phyloP scores from a whole-genome alignment of 2,329 filamentous ascomycete genomes.

The Keithomyces neogunnii region DNA sequence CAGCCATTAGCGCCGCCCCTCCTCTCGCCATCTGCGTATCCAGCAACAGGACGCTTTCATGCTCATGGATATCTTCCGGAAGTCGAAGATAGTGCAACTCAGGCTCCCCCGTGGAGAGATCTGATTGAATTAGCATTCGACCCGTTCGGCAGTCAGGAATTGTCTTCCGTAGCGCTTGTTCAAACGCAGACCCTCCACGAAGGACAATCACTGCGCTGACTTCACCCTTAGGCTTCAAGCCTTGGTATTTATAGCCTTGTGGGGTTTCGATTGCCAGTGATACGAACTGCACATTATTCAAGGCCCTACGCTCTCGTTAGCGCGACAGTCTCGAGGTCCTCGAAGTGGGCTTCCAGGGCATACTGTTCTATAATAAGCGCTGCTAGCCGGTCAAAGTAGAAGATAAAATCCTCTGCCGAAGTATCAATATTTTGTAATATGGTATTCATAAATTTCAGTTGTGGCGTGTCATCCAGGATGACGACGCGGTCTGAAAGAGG shows the following conservation, averaged over 20 bases:
- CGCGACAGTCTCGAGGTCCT: conserved; percentile 1
- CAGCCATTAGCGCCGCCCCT: conserved; percentile 81
- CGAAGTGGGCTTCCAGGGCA: conserved; percentile 16
- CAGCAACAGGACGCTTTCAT: conserved; percentile 76
- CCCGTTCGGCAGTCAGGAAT: conserved; percentile 90
- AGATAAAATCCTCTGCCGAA: conserved; percentile 82
- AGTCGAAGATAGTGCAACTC: conserved; percentile 86
- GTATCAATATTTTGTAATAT: conserved; percentile 78
- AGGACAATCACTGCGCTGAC: conserved; percentile 83
- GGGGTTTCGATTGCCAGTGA: conserved; percentile 61
- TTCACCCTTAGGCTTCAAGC: conserved; percentile 61
- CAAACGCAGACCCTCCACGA: conserved; percentile 80
- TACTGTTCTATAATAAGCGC: conserved; percentile 76
- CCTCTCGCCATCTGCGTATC: conserved; percentile 95
- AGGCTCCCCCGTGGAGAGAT: conserved; percentile 76
- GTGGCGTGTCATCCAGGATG: conserved; percentile 66
- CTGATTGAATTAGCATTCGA: conserved; percentile 83
- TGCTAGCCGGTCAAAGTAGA: conserved; percentile 89
- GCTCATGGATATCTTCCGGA: conserved; percentile 60
- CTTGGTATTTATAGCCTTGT: conserved; percentile 58
- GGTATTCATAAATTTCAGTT: conserved; percentile 82
- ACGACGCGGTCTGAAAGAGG: conserved; percentile 68
- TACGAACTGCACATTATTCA: conserved; percentile 68
- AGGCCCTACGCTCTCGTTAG: conserved; percentile 42
- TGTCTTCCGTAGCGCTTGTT: conserved; percentile 79